Conservation (phyloP, 2,329 filamentous ascomycete species). For the Pezicula neosporulosa region DNA sequence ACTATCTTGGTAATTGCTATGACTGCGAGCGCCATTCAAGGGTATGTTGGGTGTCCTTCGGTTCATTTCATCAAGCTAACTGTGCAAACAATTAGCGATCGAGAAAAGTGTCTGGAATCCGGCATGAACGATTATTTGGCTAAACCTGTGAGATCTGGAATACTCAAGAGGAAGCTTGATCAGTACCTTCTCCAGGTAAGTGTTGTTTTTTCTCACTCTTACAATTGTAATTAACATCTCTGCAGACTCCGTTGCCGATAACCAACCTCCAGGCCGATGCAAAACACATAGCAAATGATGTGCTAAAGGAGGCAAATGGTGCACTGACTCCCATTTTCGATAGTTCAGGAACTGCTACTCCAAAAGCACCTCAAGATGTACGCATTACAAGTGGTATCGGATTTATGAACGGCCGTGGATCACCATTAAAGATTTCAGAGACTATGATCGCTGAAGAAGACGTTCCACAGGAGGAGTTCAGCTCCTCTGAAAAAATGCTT, state of each 20-base stretch:
- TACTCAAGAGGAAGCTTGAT: constrained; percentile 80
- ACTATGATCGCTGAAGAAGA: too few species aligned
- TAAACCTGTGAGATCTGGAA: constrained; percentile 87
- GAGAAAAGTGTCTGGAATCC: constrained; percentile 91
- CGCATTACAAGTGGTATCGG: not conserved
- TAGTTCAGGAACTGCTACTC: not conserved
- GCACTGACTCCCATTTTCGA: not conserved
- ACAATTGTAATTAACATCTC: not conserved
- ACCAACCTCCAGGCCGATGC: not conserved
- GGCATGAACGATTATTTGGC: constrained; percentile 98
- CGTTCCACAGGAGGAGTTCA: too few species aligned
- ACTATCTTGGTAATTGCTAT: constrained; percentile 93
- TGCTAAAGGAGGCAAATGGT: not conserved
- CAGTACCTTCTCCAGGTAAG: constrained; percentile 48
- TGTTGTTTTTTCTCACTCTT: not conserved
- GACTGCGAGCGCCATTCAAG: constrained; percentile 93
- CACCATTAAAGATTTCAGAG: not conserved
- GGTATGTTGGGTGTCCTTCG: constrained; percentile 28
- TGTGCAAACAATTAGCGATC: constrained; percentile 43
- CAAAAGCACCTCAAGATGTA: not conserved
- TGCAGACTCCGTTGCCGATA: not conserved
- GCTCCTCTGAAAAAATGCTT: too few species aligned
- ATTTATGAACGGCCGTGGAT: not conserved
- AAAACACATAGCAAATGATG: not conserved
- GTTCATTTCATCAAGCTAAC: too few species aligned